Evolutionary conservation across 345 rosid genomes (phyloP).

Genomic region (Bruguiera parviflora): DNA sequence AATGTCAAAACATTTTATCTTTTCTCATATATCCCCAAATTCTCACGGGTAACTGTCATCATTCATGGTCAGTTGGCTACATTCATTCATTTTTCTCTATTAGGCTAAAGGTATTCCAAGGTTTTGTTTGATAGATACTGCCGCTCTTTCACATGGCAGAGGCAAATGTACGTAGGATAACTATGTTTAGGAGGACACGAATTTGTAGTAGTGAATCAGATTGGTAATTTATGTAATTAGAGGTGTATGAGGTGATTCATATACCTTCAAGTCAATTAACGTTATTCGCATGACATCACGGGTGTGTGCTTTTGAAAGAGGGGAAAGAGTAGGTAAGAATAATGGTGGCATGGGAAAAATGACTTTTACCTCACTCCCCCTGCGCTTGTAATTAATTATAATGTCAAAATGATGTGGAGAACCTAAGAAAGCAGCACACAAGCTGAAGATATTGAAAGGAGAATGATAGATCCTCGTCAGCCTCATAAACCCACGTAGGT

Average conservation of each 20-base stretch:
- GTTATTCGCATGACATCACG: conserved; percentile 1
- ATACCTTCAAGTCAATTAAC: not conserved
- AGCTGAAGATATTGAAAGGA: conserved; percentile 7
- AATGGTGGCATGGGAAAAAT: conserved; percentile 22
- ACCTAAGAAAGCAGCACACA: not conserved
- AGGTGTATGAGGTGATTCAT: not conserved
- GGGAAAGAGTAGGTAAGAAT: conserved; percentile 25
- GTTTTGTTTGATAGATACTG: not conserved
- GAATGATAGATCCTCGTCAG: not conserved
- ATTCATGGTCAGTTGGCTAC: not conserved
- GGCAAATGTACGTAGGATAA: not conserved
- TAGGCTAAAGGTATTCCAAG: conserved; percentile 12
- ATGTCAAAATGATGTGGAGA: conserved; percentile 8
- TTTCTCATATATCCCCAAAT: not conserved
- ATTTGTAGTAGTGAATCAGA: not conserved
- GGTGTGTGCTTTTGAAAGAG: not conserved
- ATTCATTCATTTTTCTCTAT: not conserved
- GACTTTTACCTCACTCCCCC: conserved; percentile 39
- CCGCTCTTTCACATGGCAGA: not conserved
- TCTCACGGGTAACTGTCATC: not conserved
- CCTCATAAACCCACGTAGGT: not conserved
- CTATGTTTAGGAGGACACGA: not conserved
- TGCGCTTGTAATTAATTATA: conserved; percentile 27
- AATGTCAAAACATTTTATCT: not conserved
- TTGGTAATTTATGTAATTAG: not conserved